phyloP scores from a whole-genome alignment of 2,329 filamentous ascomycete genomes.

The Microsporum audouinii region DNA sequence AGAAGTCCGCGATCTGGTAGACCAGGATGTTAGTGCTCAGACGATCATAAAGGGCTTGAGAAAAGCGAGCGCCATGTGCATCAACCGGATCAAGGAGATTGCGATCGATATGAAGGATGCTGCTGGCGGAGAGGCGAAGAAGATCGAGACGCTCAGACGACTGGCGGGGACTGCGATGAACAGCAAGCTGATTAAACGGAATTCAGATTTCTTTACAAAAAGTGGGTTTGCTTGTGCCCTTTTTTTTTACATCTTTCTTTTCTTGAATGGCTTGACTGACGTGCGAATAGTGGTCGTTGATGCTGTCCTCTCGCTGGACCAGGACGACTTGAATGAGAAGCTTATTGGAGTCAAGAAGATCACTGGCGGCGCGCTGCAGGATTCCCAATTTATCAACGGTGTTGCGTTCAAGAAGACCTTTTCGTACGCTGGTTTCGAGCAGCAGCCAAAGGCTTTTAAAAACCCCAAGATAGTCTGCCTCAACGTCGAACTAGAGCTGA shows the following conservation, averaged over 20 bases:
- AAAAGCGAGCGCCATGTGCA: constrained; percentile 75
- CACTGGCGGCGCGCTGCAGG: constrained; percentile 86
- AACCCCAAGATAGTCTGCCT: constrained; percentile 94
- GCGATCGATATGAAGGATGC: constrained; percentile 58
- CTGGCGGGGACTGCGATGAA: constrained; percentile 95
- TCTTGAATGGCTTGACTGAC: constrained; percentile 8
- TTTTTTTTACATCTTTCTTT: constrained; percentile 8
- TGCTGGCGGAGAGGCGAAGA: constrained; percentile 72
- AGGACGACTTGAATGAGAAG: constrained; percentile 94
- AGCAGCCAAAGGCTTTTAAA: constrained; percentile 91
- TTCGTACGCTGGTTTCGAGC: constrained; percentile 96
- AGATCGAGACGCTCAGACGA: constrained; percentile 77
- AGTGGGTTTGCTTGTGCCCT: constrained; percentile 45
- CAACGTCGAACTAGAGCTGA: constrained; percentile 95
- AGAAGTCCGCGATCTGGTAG: constrained; percentile 90
- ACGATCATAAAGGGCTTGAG: constrained; percentile 93
- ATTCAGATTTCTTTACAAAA: constrained; percentile 94
- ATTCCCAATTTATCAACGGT: constrained; percentile 92
- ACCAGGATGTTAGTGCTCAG: constrained; percentile 93
- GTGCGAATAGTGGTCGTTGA: constrained; percentile 78
- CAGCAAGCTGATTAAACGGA: constrained; percentile 97
- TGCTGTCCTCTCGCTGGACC: constrained; percentile 86
- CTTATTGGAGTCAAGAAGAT: constrained; percentile 98
- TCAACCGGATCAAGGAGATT: constrained; percentile 99
- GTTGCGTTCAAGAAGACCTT: constrained; percentile 99